These are phyloP conservation scores for Quaeritorhiza haematococci DNA, from an alignment of 371 early-diverging fungal genomes.

Conservation along the genomic window DNA sequence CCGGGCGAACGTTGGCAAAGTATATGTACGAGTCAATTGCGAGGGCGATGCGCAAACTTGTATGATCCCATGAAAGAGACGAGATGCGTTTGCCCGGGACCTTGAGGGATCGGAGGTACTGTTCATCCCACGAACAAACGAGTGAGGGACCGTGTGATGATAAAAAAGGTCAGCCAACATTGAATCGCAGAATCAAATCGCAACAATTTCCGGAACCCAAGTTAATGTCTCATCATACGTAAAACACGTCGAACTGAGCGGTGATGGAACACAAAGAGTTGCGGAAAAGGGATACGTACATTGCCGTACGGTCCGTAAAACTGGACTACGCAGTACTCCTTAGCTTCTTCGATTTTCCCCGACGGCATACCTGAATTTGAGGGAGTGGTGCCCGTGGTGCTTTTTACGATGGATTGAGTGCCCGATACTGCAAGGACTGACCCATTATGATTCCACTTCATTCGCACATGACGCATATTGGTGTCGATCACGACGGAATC, in stretches of 20 bases:
- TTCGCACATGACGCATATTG: slow-evolving; percentile 31
- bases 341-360: too few species aligned
- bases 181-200: too few species aligned
- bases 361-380: too few species aligned
- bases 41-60: slow-evolving; percentile 42
- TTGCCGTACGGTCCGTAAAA: slow-evolving; percentile 46
- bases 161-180: not conserved
- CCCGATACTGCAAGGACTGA: slow-evolving; percentile 48
- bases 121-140: not conserved
- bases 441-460: slow-evolving; percentile 47
- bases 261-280: too few species aligned
- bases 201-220: not conserved
- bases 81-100: slow-evolving; percentile 47
- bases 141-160: not conserved
- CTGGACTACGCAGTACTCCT: slow-evolving; percentile 45
- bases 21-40: slow-evolving; percentile 54
- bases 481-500: slow-evolving; percentile 48
- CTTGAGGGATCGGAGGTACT: slow-evolving; percentile 47
- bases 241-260: too few species aligned
- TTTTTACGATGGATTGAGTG: slow-evolving; percentile 28
- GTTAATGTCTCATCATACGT: slow-evolving; percentile 1
- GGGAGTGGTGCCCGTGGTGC: slow-evolving; percentile 29
- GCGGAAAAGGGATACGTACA: slow-evolving; percentile 19
- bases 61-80: slow-evolving; percentile 47
- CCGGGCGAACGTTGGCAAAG: slow-evolving; percentile 50